Conservation (phyloP, 352 stramenopile species). For the Pythium aristosporum region DNA sequence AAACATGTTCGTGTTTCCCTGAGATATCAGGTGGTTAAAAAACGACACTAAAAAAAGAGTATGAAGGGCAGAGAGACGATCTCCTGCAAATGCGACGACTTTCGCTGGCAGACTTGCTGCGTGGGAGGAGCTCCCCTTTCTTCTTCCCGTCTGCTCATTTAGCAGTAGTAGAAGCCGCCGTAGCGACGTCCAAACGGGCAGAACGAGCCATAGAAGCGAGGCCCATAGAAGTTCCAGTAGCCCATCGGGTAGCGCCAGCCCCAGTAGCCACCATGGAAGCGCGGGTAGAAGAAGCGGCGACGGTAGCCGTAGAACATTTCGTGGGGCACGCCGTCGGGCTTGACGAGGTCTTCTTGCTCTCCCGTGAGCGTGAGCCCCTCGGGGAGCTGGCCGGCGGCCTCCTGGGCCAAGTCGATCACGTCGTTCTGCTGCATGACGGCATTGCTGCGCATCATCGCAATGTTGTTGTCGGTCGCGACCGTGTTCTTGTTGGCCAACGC, state of each 20-base stretch:
- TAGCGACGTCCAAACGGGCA: conserved; percentile 36
- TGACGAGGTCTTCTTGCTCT: conserved; percentile 16
- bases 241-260: conserved; percentile 42
- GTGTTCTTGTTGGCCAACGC: conserved; percentile 24
- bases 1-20: not conserved
- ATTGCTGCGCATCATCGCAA: conserved; percentile 22
- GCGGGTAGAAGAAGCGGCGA: conserved; percentile 34
- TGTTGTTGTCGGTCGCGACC: conserved; percentile 20
- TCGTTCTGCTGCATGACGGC: conserved; percentile 20
- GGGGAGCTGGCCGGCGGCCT: not conserved
- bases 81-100: not conserved
- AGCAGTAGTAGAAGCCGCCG: conserved; percentile 51
- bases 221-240: conserved; percentile 43
- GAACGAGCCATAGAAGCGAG: conserved; percentile 25
- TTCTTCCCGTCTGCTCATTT: not conserved
- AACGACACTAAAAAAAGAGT: conserved; percentile 3
- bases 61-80: not conserved
- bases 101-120: not conserved
- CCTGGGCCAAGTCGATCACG: not conserved
- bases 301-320: conserved; percentile 28
- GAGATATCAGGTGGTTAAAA: not conserved
- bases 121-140: not conserved
- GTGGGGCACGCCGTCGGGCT: conserved; percentile 10
- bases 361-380: conserved; percentile 16
- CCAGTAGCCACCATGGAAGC: conserved; percentile 30